Percentiles rank a stretch among this genome's conserved stretches.
phyloP scores from a whole-genome alignment of 1,139 yeast genomes.

The Lodderomyces beijingensis region DNA sequence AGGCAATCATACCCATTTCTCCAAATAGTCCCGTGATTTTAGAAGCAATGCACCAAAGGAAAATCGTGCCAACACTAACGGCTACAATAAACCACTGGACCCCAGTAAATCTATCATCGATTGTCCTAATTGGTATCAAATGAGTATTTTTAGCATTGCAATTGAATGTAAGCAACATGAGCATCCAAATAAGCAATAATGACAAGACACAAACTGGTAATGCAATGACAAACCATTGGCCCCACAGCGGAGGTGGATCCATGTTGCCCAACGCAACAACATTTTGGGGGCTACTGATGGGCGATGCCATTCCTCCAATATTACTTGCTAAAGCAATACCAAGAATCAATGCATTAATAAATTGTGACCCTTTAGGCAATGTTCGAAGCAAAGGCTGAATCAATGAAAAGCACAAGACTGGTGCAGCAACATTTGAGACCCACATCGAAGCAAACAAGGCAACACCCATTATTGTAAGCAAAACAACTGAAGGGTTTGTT shows the following conservation, averaged over 20 bases:
- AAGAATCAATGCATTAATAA: slow-evolving; percentile 59
- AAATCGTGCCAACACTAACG: slow-evolving; percentile 51
- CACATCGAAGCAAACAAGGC: slow-evolving; percentile 71
- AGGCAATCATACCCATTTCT: slow-evolving; percentile 67
- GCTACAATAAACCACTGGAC: slow-evolving; percentile 63
- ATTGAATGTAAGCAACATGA: slow-evolving; percentile 55
- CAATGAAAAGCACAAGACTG: slow-evolving; percentile 66
- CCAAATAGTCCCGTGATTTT: slow-evolving; percentile 55
- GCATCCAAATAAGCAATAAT: slow-evolving; percentile 52
- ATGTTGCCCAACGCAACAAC: slow-evolving; percentile 69
- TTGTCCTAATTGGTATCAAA: slow-evolving; percentile 50
- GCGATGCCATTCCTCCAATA: slow-evolving; percentile 78
- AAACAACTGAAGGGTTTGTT: slow-evolving; percentile 58
- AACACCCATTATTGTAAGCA: slow-evolving; percentile 63
- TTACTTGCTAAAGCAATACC: slow-evolving; percentile 74
- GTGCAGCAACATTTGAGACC: slow-evolving; percentile 78
- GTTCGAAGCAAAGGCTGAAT: slow-evolving; percentile 63
- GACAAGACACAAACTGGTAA: slow-evolving; percentile 59
- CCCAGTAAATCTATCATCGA: slow-evolving; percentile 54
- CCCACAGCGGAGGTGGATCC: slow-evolving; percentile 70
- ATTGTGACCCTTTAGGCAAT: slow-evolving; percentile 56
- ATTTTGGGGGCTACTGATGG: slow-evolving; percentile 75
- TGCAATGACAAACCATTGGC: slow-evolving; percentile 70
- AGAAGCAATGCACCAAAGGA: slow-evolving; percentile 68
- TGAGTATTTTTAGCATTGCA: slow-evolving; percentile 38